Evolutionary conservation across 352 stramenopile species (phyloP).

Genomic region (Pythium insidiosum): DNA sequence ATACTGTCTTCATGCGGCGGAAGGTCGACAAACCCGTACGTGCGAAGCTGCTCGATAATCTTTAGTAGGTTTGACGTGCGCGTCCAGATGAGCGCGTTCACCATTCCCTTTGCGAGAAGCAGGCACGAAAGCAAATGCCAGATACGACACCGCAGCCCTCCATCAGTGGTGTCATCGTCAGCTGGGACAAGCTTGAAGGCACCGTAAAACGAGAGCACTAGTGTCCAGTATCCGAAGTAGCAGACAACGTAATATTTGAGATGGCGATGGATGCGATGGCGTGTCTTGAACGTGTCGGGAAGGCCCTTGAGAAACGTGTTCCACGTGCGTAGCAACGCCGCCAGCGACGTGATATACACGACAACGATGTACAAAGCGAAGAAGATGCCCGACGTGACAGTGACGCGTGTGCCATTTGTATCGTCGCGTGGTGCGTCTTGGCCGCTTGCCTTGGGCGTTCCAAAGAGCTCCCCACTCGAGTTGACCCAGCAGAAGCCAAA

Average conservation of each 20-base stretch:
- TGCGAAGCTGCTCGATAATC: conserved; percentile 62
- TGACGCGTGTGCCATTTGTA: conserved; percentile 8
- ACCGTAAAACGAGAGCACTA: conserved; percentile 61
- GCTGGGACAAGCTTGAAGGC: conserved; percentile 56
- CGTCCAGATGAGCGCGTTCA: conserved; percentile 78
- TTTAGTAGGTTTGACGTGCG: conserved; percentile 74
- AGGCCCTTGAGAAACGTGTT: conserved; percentile 75
- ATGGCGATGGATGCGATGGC: conserved; percentile 68
- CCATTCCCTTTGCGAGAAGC: conserved; percentile 69
- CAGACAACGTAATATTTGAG: conserved; percentile 86
- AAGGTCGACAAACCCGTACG: conserved; percentile 48
- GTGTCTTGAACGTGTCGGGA: conserved; percentile 64
- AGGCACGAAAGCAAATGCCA: conserved; percentile 71
- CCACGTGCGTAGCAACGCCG: conserved; percentile 68
- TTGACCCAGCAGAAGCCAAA: conserved; percentile 81
- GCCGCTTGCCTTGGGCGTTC: not conserved
- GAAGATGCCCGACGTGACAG: conserved; percentile 58
- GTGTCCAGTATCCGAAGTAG: conserved; percentile 82
- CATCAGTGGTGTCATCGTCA: conserved; percentile 5
- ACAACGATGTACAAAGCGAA: conserved; percentile 79
- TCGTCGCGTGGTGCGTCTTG: conserved; percentile 17
- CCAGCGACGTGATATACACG: conserved; percentile 72
- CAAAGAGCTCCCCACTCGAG: conserved; percentile 34
- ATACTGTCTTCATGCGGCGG: conserved; percentile 72
- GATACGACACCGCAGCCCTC: conserved; percentile 43